phyloP scores from a whole-genome alignment of 2,329 filamentous ascomycete genomes.

The Aspergillus sp. region DNA sequence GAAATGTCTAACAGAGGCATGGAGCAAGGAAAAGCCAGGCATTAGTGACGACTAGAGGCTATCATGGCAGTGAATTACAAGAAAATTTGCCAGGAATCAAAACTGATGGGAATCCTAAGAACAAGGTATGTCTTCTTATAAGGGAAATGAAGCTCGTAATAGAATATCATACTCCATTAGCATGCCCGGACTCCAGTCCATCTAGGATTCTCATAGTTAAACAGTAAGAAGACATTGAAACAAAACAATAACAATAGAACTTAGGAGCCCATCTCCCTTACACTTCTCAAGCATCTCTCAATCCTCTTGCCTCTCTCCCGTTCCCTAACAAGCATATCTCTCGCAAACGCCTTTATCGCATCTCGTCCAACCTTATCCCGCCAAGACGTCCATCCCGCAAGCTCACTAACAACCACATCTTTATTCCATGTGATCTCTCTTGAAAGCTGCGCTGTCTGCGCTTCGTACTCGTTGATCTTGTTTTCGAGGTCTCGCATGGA shows the following conservation, averaged over 20 bases:
- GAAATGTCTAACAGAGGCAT: no score
- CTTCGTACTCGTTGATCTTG: slow-evolving; percentile 62
- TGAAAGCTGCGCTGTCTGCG: slow-evolving; percentile 66
- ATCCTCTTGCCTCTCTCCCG: slow-evolving; percentile 72
- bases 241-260: slow-evolving; percentile 7
- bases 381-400: slow-evolving; percentile 91
- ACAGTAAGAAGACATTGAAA: slow-evolving; percentile 2
- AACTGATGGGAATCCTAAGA: no score
- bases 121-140: no score
- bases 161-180: no score
- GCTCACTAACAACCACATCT: slow-evolving; percentile 81
- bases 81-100: no score
- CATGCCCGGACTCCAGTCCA: neutral
- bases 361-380: slow-evolving; percentile 69
- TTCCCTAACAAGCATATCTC: slow-evolving; percentile 72
- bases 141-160: no score
- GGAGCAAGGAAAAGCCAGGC: no score
- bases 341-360: slow-evolving; percentile 69
- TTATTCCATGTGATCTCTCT: slow-evolving; percentile 85
- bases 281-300: slow-evolving; percentile 65
- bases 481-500: slow-evolving; percentile 78
- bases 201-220: neutral
- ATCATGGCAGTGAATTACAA: no score
- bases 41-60: no score
- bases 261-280: slow-evolving; percentile 31